phyloP scores from a whole-genome alignment of 306 rosid species.

The Abrus pulchellus region DNA sequence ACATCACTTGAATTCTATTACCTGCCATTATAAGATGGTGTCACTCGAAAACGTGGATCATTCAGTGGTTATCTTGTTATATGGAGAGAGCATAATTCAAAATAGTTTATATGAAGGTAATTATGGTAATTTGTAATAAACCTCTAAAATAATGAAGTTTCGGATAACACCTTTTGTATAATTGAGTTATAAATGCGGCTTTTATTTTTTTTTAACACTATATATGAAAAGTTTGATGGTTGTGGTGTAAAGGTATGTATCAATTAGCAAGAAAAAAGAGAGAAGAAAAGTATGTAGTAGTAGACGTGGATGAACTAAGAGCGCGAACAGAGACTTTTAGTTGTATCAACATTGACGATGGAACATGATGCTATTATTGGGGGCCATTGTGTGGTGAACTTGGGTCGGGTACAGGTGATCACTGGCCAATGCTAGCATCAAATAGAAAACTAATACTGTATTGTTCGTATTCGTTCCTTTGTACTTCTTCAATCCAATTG shows the following conservation, averaged over 20 bases:
- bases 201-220: not conserved
- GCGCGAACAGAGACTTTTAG: not conserved
- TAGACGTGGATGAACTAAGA: conserved; percentile 23
- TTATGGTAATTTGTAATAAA: conserved; percentile 31
- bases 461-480: not conserved
- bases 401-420: conserved; percentile 3
- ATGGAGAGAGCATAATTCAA: too few relatives aligned
- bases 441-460: not conserved
- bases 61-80: not conserved
- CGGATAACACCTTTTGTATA: not conserved
- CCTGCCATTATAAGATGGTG: conserved; percentile 3
- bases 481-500: not conserved
- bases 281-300: not conserved
- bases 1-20: conserved; percentile 11
- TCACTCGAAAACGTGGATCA: not conserved
- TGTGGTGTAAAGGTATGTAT: not conserved
- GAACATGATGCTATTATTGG: conserved; percentile 24
- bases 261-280: not conserved
- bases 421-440: conserved; percentile 6
- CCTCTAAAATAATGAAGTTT: conserved; percentile 22
- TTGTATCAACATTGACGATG: conserved; percentile 21
- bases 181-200: conserved; percentile 33
- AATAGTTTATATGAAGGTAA: not conserved
- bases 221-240: not conserved
- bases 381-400: not conserved